These are phyloP conservation scores for Coemansia sp. DNA, from an alignment of 192 early-diverging fungal species.

Conservation along the genomic window DNA sequence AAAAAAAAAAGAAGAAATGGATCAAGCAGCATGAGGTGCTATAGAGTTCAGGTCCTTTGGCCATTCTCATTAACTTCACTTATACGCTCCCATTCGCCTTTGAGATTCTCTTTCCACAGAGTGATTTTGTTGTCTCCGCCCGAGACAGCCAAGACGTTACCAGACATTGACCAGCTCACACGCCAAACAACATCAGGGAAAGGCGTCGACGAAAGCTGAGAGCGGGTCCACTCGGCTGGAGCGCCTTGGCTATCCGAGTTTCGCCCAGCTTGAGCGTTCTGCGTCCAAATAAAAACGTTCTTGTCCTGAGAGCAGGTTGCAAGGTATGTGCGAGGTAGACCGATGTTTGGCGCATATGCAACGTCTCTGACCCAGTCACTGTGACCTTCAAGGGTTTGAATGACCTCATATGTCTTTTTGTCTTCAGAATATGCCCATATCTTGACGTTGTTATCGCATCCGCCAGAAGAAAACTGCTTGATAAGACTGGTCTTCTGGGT, in stretches of 20 bases:
- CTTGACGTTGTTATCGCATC: constrained; percentile 96
- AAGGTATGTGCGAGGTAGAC: constrained; percentile 83
- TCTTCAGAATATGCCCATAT: constrained; percentile 83
- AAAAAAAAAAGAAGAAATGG: background rate
- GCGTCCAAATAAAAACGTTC: constrained; percentile 93
- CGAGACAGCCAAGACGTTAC: constrained; percentile 94
- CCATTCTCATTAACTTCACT: constrained; percentile 65
- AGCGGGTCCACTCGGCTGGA: constrained; percentile 70
- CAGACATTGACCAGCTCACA: constrained; percentile 94
- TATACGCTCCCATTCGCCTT: constrained; percentile 87
- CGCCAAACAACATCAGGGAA: constrained; percentile 98
- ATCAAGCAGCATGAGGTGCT: background rate
- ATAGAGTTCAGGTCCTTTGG: constrained; percentile 22
- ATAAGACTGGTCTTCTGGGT: constrained; percentile 51
- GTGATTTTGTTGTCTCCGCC: constrained; percentile 96
- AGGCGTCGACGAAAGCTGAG: constrained; percentile 66
- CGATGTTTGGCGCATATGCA: constrained; percentile 94
- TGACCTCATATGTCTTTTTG: constrained; percentile 76
- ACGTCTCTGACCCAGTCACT: constrained; percentile 98
- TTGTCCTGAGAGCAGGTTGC: constrained; percentile 98
- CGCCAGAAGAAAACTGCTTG: constrained; percentile 87
- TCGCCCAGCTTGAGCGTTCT: constrained; percentile 59
- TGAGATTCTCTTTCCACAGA: constrained; percentile 93
- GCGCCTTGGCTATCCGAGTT: background rate
- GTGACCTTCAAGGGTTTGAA: constrained; percentile 82